Base-by-base conservation (phyloP, 257 asterid species). In the Henckelia pumila region DNA sequence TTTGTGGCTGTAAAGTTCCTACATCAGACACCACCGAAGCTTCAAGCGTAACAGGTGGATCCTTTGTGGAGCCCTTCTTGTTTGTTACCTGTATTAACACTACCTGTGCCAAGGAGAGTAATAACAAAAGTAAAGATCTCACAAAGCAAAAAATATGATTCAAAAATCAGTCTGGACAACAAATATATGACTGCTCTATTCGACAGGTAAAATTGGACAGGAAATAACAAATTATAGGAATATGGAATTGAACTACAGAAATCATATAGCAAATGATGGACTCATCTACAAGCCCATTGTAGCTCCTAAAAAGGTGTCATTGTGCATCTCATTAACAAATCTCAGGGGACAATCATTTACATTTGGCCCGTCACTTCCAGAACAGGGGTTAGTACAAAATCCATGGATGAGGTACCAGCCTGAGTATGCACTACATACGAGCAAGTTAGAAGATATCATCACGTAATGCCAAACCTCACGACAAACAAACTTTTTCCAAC, bases 21-120 rank as follows among this genome's bases (percentile, higher is more conserved):
- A 10, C 32, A 19, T 75, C 60, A 55, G 90, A 80, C 73, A 83
- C 78, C 73, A 91, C 78, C 67, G 91, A 85, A 71, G 96, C 88
- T 65, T 84, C 90, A 74, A 91, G 85, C 64, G 76, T 76, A 63
- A 89, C 81, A 8, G 98, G 98, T 26, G 95, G 83, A 66, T 91
- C 88, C 71, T 72, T 83, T 13, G 98, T 89, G 23, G 98, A 91
- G 64, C 98, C 98, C 61, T 73, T 76, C 33, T 74, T 77, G 78
- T 81, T 91, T 67, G 85, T 76, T 56, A 87, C 88, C 75, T 81
- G 87, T 75, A 89, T 32, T 66, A 76, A 82, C 63, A 89, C 80
- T 71, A 60, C 75, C 98, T 89, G 92, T 61, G 72, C 23, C 20
- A 61, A 61, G 74, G 53, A 66, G 23, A 26, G 59, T 55, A 7